Evolutionary conservation across 306 rosid genomes (phyloP), one percentile per base, ranked within the genome.

Genomic region (Luffa acutangula): DNA sequence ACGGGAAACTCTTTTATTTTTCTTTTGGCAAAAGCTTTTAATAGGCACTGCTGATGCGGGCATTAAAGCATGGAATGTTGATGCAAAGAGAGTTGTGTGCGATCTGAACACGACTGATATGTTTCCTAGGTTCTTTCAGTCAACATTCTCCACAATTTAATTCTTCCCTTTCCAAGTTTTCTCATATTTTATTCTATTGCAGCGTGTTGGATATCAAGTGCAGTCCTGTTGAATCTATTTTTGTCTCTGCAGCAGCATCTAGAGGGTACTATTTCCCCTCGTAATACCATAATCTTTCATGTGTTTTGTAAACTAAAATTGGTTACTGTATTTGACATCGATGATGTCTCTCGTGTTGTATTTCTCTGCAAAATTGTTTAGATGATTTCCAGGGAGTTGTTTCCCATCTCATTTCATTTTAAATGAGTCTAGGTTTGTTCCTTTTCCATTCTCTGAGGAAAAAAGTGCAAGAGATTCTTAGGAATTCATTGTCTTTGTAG

Each of bases 41-140:
- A 92, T 92, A 84, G 98, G 97, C 84, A 92, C 98, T 66, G 91
- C 97, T 53, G 92, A 92, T 80, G 93, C 90, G 67, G 93, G 98
- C 86, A 86, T 94, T 78, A 94, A 94, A 69, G 97, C 98, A 78
- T 94, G 98, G 98, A 94, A 94, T 77, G 98, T 84, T 75, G 98
- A 94, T 78, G 97, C 98, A 67, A 94, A 92, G 86, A 89, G 98
- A 88, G 98, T 91, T 81, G 98, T 94, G 65, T 94, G 98, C 83
- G 98, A 94, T 78, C 97, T 94, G 73, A 93, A 69, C 83, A 91
- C 97, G 3, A 91, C 92, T 43, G 87, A 89, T 87, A 82, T 85
- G 82, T 94, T 88, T 88, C 97, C 98, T 48, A 91, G 97, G 98
- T 94, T 81, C 82, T 82, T 78, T 78, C 79, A 74, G 43, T 51